A percentile compares a stretch with the other conserved stretches of the same genome.
Evolutionary conservation across 768 basidiomycete genomes (phyloP).

Genomic region (Boletus reticulatus): DNA sequence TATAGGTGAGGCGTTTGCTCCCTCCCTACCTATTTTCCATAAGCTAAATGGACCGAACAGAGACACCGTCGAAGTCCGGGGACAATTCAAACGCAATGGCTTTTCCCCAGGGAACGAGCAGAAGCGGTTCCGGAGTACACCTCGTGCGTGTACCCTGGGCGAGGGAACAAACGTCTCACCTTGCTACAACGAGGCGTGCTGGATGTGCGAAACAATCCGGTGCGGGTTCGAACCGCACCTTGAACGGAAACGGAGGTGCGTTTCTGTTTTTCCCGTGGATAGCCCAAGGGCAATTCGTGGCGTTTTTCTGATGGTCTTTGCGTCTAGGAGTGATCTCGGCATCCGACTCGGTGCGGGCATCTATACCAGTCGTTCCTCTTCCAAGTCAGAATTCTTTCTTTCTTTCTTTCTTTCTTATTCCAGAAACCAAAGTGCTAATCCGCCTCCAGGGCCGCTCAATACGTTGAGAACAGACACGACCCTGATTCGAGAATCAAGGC

Average conservation of each 20-base stretch:
- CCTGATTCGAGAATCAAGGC: constrained; percentile 10
- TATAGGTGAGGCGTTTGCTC: constrained; percentile 11
- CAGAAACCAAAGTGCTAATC: not conserved
- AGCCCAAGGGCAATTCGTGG: no score
- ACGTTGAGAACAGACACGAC: constrained; percentile 11
- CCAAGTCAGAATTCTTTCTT: constrained; percentile 16
- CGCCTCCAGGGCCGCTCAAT: constrained; percentile 16
- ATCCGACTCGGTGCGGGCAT: constrained; percentile 27
- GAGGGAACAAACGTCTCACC: constrained; percentile 17
- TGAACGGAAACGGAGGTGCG: constrained; percentile 18
- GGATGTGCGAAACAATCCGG: constrained; percentile 21
- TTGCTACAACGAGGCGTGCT: constrained; percentile 13
- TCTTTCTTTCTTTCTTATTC: not conserved
- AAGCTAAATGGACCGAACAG: constrained; percentile 4
- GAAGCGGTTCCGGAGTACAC: constrained; percentile 23
- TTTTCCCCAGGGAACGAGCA: constrained; percentile 18
- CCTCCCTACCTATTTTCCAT: not conserved
- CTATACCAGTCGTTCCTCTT: constrained; percentile 21
- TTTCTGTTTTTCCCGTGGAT: not conserved
- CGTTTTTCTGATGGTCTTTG: constrained; percentile 3
- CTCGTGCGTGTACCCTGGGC: constrained; percentile 23
- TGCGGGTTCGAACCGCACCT: constrained; percentile 21
- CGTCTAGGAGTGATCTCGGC: constrained; percentile 10
- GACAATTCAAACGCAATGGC: not conserved
- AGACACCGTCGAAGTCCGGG: constrained; percentile 12